Base-by-base conservation (phyloP, 331 rosid genomes). In the Ulmus americana region DNA sequence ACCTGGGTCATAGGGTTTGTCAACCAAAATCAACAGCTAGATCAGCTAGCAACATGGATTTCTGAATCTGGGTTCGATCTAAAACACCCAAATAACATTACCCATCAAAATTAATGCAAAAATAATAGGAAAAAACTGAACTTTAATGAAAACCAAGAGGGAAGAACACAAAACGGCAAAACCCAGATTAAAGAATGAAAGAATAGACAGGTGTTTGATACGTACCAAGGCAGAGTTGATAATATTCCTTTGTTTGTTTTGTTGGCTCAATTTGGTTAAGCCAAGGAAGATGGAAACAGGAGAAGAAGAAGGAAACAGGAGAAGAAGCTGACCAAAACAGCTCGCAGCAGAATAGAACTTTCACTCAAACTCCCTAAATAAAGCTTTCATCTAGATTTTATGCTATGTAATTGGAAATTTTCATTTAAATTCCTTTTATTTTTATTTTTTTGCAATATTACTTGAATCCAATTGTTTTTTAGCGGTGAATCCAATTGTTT, bases 31-130 rank as follows among this genome's bases (percentile, higher is more conserved):
- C 64, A 73, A 44, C 43, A 64, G 68, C 70, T 18, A 65, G 12
- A 55, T 52, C 59, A 45, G 65, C 39, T 61, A 45, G 59, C 64
- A 45, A n/a, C 9, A 40, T 18, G 45, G 18, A 68, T 73, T 67
- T 52, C 62, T 67, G 65, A 79, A 77, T 77, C 83, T 67, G 84
- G 38, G 50, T 52, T 68, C 70, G 85, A 85, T 82, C 85, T 74
- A 67, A 53, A 85, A 85, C 64, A 65, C 67, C 61, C 56, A 64
- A 52, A 63, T 39, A 64, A 58, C 39, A 67, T 52, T 68, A 54
- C 45, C 55, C 38, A 16, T 46, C 22, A 47, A 59, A 59, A 48
- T 56, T 56, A 61, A 64, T 28, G 39, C 41, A 70, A 63, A 22
- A 39, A 54, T 11, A 38, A n/a, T n/a, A 42, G 53, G 53, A 28